A percentile compares a stretch with the other conserved stretches of the same genome.
Conservation (phyloP, 495 filamentous ascomycete genomes). For the Xylaria curta region DNA sequence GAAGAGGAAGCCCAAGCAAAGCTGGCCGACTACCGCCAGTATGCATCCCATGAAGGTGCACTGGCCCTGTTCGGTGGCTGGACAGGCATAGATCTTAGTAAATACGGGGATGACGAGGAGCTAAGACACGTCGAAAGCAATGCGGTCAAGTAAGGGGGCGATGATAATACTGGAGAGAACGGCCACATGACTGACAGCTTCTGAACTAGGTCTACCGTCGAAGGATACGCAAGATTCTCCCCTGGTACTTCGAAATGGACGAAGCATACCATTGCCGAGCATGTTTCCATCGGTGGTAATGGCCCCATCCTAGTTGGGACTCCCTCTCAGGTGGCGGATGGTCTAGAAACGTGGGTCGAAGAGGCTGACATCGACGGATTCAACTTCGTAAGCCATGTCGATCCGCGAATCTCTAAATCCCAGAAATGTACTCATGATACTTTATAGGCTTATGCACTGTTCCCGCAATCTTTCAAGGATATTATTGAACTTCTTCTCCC, state of each 20-base stretch:
- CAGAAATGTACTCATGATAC: constrained; percentile 1
- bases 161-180: constrained; percentile 14
- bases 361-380: constrained; percentile 58
- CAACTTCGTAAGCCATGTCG: constrained; percentile 49
- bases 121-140: constrained; percentile 68
- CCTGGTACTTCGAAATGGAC: constrained; percentile 64
- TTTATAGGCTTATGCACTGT: constrained; percentile 59
- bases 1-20: constrained; percentile 61
- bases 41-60: constrained; percentile 64
- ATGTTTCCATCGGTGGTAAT: constrained; percentile 63
- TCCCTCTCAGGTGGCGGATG: constrained; percentile 55
- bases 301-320: constrained; percentile 58
- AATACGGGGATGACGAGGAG: constrained; percentile 63
- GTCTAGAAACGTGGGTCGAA: constrained; percentile 55
- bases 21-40: constrained; percentile 54
- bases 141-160: constrained; percentile 57
- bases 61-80: constrained; percentile 67
- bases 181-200: constrained; percentile 9
- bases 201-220: constrained; percentile 44
- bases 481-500: constrained; percentile 66
- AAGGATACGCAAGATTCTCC: constrained; percentile 47
- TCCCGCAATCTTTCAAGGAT: constrained; percentile 66
- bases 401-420: constrained; percentile 4
- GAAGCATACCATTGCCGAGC: constrained; percentile 64
- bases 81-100: constrained; percentile 62